These are phyloP conservation scores for Porcisia deanei DNA, from an alignment of 208 protist genomes.

Conservation along the genomic window DNA sequence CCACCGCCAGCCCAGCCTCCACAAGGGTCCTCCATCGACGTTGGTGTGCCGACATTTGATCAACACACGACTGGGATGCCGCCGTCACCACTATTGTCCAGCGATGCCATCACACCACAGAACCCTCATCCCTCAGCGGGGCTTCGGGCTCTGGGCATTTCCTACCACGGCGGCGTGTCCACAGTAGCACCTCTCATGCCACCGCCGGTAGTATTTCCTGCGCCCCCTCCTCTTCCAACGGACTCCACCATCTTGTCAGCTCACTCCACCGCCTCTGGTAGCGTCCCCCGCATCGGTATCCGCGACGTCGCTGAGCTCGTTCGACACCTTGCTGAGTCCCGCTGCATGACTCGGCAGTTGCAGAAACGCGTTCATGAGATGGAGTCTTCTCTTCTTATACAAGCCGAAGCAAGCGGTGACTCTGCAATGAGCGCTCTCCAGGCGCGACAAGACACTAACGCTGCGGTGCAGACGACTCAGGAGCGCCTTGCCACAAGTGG, in stretches of 20 bases:
- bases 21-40: not conserved
- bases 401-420: not conserved
- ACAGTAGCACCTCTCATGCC: not conserved
- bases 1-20: not conserved
- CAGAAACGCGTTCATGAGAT: conserved; percentile 31
- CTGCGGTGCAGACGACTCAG: not conserved
- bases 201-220: not conserved
- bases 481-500: conserved; percentile 1
- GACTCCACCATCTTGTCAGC: not conserved
- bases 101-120: not conserved
- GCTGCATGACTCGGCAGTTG: conserved; percentile 43
- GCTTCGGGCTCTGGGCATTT: not conserved
- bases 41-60: not conserved
- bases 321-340: conserved; percentile 67
- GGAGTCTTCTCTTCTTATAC: conserved; percentile 8
- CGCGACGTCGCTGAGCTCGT: conserved; percentile 69
- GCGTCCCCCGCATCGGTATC: conserved; percentile 27
- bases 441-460: not conserved
- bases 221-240: not conserved
- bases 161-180: not conserved
- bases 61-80: not conserved
- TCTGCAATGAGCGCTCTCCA: not conserved
- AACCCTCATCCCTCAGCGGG: not conserved
- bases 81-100: not conserved
- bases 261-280: conserved; percentile 4